A percentile compares a stretch with the other conserved stretches of the same genome.
Evolutionary conservation across 2,329 filamentous ascomycete species (phyloP).

Genomic region (Cordyceps militaris): DNA sequence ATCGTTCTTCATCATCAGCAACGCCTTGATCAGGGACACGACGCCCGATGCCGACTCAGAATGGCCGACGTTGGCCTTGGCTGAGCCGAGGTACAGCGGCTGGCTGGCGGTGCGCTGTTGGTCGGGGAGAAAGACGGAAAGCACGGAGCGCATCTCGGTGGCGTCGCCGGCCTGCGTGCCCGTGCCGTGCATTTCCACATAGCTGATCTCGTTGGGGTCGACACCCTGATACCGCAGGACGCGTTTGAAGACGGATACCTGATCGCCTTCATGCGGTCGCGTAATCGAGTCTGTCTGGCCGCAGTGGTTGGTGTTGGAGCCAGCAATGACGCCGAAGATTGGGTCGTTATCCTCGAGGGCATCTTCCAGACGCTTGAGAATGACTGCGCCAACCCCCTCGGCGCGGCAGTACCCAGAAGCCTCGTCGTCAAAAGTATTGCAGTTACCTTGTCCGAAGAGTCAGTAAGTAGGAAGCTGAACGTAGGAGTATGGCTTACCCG

Average conservation of each 20-base stretch:
- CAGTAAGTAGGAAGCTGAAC: background rate
- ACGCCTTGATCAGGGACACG: constrained; percentile 56
- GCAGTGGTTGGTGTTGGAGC: constrained; percentile 72
- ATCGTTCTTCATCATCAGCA: constrained; percentile 58
- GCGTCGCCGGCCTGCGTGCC: constrained; percentile 81
- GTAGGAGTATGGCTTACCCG: background rate
- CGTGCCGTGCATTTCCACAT: constrained; percentile 86
- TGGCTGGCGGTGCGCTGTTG: constrained; percentile 36
- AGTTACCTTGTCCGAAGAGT: background rate
- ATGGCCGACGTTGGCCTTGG: constrained; percentile 60
- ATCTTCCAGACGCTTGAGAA: constrained; percentile 75
- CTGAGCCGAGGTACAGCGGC: constrained; percentile 54
- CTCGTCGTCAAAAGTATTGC: constrained; percentile 70
- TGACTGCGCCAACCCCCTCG: constrained; percentile 65
- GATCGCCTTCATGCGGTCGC: constrained; percentile 70
- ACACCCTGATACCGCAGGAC: constrained; percentile 68
- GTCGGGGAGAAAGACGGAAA: constrained; percentile 44
- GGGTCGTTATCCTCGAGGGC: constrained; percentile 70
- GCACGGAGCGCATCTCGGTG: constrained; percentile 73
- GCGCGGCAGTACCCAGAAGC: constrained; percentile 80
- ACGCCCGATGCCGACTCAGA: constrained; percentile 55
- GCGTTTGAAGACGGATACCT: constrained; percentile 62
- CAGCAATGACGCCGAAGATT: constrained; percentile 69
- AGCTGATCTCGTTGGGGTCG: constrained; percentile 69
- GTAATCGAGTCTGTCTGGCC: constrained; percentile 78